phyloP scores from a whole-genome alignment of 2,329 filamentous ascomycete species.

The Bretziella fagacearum region DNA sequence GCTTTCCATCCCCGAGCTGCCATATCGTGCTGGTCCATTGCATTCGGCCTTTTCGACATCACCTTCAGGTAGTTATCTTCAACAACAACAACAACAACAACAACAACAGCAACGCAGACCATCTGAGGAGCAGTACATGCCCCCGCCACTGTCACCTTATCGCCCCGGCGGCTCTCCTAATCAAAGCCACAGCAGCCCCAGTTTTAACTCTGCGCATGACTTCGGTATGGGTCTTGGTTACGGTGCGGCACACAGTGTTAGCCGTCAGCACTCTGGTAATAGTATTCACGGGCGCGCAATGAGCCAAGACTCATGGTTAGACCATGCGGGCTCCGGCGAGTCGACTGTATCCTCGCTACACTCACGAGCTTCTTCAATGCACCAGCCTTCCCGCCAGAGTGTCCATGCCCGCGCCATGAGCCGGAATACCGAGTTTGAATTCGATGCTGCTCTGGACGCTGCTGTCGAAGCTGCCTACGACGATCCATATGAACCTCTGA shows the following conservation, averaged over 20 bases:
- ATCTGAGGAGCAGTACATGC: conserved; percentile 44
- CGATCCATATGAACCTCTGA: conserved; percentile 66
- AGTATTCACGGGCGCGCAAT: conserved; percentile 35
- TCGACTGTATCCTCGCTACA: conserved; percentile 67
- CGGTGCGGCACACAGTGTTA: neutral
- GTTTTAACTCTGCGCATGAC: conserved; percentile 15
- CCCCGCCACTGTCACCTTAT: conserved; percentile 52
- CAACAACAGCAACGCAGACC: conserved; percentile 21
- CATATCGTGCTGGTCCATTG: conserved; percentile 6
- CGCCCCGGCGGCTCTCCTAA: conserved; percentile 32
- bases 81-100: neutral
- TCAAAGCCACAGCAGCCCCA: conserved; percentile 20
- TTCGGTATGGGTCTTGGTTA: conserved; percentile 13
- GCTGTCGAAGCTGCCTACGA: conserved; percentile 94
- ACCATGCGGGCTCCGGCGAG: conserved; percentile 75
- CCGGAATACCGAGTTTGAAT: conserved; percentile 68
- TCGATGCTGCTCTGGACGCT: conserved; percentile 84
- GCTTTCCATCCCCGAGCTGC: conserved; percentile 9
- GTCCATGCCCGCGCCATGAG: conserved; percentile 42
- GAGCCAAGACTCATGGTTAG: conserved; percentile 79
- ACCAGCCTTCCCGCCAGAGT: conserved; percentile 21
- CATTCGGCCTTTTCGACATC: conserved; percentile 15
- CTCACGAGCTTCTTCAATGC: conserved; percentile 59
- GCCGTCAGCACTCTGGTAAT: conserved; percentile 8
- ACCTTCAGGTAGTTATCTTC: conserved; percentile 20